A percentile compares a stretch with the other conserved stretches of the same genome.
These are phyloP conservation scores for Syncephalastrum monosporum DNA, from an alignment of 371 early-diverging fungal genomes.

Conservation along the genomic window DNA sequence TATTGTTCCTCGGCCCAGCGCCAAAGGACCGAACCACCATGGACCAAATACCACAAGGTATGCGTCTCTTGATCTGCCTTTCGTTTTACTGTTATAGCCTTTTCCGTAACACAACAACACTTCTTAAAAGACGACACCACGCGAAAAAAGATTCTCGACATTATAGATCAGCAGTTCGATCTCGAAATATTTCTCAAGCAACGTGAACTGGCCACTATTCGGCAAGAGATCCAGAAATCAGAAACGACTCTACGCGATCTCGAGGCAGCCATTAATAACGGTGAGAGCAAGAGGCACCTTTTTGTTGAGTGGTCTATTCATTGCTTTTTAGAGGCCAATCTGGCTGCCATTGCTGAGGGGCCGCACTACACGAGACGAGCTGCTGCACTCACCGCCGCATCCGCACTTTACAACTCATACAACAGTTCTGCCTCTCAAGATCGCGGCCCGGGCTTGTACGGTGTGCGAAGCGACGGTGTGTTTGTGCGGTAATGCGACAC, in stretches of 20 bases:
- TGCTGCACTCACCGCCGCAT: conserved; percentile 15
- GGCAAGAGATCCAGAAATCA: conserved; percentile 55
- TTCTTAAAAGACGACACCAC: conserved; percentile 40
- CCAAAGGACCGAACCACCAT: too few relatives aligned
- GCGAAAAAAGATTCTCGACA: conserved; percentile 51
- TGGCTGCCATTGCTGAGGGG: conserved; percentile 24
- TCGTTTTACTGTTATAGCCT: too few relatives aligned
- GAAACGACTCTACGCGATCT: conserved; percentile 54
- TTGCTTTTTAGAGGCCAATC: conserved; percentile 12
- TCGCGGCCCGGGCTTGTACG: conserved; percentile 31
- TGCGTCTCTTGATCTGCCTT: too few relatives aligned
- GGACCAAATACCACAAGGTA: too few relatives aligned
- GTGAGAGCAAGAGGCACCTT: conserved; percentile 24
- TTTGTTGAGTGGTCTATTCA: not conserved
- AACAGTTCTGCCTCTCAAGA: conserved; percentile 8
- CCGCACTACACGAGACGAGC: conserved; percentile 44
- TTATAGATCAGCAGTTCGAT: conserved; percentile 74
- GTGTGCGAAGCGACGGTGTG: conserved; percentile 59
- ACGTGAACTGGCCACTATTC: conserved; percentile 57
- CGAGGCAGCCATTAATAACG: conserved; percentile 52
- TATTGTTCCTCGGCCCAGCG: too few relatives aligned
- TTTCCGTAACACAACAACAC: too few relatives aligned
- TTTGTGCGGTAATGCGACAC: conserved; percentile 48
- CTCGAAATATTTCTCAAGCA: conserved; percentile 68
- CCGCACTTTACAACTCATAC: conserved; percentile 2